Percentiles rank a stretch among this genome's conserved stretches.
Conservation (phyloP, 177 flowering plant genomes). For the Telopea speciosissima region DNA sequence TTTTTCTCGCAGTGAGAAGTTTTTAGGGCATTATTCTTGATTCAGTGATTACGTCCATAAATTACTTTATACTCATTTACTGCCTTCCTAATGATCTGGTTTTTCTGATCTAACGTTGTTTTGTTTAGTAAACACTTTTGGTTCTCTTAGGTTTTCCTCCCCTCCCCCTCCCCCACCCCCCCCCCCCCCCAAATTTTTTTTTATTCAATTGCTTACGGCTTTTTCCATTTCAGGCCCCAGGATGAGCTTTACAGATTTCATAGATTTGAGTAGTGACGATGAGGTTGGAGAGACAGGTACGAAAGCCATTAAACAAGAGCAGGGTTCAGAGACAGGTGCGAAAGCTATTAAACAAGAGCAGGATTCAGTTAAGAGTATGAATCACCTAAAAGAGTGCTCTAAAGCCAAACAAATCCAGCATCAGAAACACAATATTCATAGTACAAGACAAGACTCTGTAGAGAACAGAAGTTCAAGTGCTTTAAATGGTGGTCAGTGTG, state of each 20-base stretch:
- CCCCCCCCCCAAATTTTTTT: background rate
- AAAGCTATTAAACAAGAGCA: conserved; percentile 36
- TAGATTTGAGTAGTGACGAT: conserved; percentile 43
- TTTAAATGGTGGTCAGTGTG: conserved; percentile 36
- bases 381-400: conserved; percentile 10
- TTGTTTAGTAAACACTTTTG: background rate
- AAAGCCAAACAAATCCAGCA: conserved; percentile 13
- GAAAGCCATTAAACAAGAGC: conserved; percentile 36
- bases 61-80: background rate
- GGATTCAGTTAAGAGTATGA: conserved; percentile 9
- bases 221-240: conserved; percentile 17
- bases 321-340: conserved; percentile 17
- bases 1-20: no score
- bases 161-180: background rate
- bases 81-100: background rate
- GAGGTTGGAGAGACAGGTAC: conserved; percentile 26
- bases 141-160: background rate
- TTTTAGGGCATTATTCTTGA: background rate
- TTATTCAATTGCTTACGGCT: background rate
- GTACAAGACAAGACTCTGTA: conserved; percentile 28
- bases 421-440: conserved; percentile 14
- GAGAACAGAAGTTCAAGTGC: conserved; percentile 35
- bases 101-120: background rate
- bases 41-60: background rate
- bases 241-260: conserved; percentile 31